phyloP scores from a whole-genome alignment of 768 basidiomycete genomes.

The Hypholoma fasciculare region DNA sequence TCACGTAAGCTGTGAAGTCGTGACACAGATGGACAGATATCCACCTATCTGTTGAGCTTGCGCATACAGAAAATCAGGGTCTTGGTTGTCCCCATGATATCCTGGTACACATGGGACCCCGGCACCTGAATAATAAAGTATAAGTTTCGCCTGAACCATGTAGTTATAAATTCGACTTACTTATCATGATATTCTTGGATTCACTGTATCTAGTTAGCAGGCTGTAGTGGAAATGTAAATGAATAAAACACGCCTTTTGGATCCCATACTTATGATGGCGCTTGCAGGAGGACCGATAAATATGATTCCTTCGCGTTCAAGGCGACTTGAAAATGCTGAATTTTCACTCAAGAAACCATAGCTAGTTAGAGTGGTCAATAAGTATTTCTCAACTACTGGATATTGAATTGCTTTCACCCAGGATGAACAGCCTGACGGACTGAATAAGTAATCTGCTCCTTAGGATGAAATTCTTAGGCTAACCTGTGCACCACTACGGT shows the following conservation, averaged over 20 bases:
- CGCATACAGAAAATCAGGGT: conserved; percentile 63
- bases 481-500: conserved; percentile 82
- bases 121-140: conserved; percentile 50
- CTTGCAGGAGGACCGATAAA: conserved; percentile 90
- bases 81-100: conserved; percentile 86
- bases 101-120: conserved; percentile 94
- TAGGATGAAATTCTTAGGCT: conserved; percentile 14
- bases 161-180: conserved; percentile 35
- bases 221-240: not conserved
- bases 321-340: conserved; percentile 70
- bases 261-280: conserved; percentile 94
- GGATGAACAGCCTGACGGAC: conserved; percentile 83
- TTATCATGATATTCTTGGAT: conserved; percentile 93
- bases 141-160: not conserved
- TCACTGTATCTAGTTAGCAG: conserved; percentile 42
- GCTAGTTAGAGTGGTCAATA: conserved; percentile 30
- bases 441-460: conserved; percentile 1
- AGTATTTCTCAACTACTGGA: not conserved
- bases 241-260: conserved; percentile 63
- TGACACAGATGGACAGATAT: not conserved
- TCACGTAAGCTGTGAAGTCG: not conserved
- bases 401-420: conserved; percentile 47
- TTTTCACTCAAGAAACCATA: conserved; percentile 96
- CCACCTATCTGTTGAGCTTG: conserved; percentile 73
- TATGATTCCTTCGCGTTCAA: conserved; percentile 78